phyloP scores from a whole-genome alignment of 805 yeast genomes.

The Yueomyces sinensis region DNA sequence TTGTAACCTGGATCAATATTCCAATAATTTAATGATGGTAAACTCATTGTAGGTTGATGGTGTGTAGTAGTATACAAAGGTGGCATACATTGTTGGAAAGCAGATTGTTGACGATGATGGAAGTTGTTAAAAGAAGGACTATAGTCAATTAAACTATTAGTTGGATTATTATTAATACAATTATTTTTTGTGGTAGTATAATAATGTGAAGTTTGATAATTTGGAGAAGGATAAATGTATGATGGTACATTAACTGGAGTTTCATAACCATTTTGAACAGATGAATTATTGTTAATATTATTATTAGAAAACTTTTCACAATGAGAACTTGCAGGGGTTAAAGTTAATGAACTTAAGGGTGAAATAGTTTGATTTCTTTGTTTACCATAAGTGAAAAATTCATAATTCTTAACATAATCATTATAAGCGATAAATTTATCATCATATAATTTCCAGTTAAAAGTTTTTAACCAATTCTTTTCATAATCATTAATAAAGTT shows the following conservation, averaged over 20 bases:
- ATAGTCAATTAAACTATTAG: neutral
- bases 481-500: conserved; percentile 52
- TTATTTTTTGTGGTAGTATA: neutral
- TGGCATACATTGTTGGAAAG: neutral
- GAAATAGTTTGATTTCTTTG: conserved; percentile 4
- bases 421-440: conserved; percentile 17
- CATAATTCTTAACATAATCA: conserved; percentile 14
- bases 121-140: neutral
- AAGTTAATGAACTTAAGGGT: too few species aligned
- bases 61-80: neutral
- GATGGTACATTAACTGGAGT: conserved; percentile 1
- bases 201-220: neutral
- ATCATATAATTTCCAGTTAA: conserved; percentile 46
- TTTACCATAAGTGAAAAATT: conserved; percentile 5
- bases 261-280: neutral
- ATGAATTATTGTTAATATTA: neutral
- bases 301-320: neutral
- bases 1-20: neutral
- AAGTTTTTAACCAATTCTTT: conserved; percentile 48
- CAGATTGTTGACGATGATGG: neutral
- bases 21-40: neutral
- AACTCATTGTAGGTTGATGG: neutral
- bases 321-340: conserved; percentile 5
- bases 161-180: neutral
- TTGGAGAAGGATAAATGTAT: conserved; percentile 6